These are phyloP conservation scores for Trichoderma orchidacearum DNA, from an alignment of 495 filamentous ascomycete species.

Conservation along the genomic window DNA sequence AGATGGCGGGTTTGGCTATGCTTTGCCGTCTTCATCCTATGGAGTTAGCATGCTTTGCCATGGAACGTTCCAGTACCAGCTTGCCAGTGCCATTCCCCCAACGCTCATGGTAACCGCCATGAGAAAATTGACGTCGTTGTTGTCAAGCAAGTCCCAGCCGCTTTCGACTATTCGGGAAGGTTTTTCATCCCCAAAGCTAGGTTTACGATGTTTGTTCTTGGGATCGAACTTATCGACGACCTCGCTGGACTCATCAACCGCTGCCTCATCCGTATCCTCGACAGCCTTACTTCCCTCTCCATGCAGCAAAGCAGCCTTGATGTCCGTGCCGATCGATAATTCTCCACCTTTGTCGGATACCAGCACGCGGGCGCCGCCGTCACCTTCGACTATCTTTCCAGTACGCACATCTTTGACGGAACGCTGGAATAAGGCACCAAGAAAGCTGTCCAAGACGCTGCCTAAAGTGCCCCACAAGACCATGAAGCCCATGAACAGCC, in stretches of 20 bases:
- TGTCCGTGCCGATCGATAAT: conserved; percentile 14
- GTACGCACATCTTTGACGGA: conserved; percentile 73
- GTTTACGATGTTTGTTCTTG: conserved; percentile 23
- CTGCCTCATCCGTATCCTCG: background rate
- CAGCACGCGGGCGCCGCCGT: conserved; percentile 64
- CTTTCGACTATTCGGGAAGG: conserved; percentile 59
- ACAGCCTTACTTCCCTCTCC: conserved; percentile 9
- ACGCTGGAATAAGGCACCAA: conserved; percentile 75
- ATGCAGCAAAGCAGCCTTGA: conserved; percentile 16
- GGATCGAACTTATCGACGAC: conserved; percentile 25
- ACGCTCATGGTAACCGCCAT: conserved; percentile 79
- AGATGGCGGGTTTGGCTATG: too few relatives aligned
- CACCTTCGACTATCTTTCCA: conserved; percentile 82
- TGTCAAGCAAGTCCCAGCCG: conserved; percentile 70
- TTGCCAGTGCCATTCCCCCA: conserved; percentile 53
- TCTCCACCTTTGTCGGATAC: conserved; percentile 12
- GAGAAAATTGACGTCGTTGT: conserved; percentile 83
- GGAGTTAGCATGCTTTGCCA: conserved; percentile 20
- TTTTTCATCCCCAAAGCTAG: conserved; percentile 39
- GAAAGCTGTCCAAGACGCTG: conserved; percentile 70
- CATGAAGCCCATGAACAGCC: conserved; percentile 44
- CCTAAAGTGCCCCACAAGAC: conserved; percentile 62
- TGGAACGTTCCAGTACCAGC: conserved; percentile 37
- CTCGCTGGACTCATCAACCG: conserved; percentile 6
- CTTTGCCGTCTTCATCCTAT: background rate